These are phyloP conservation scores for Streptanthus diversifolius DNA, from an alignment of 345 rosid species.

Conservation along the genomic window DNA sequence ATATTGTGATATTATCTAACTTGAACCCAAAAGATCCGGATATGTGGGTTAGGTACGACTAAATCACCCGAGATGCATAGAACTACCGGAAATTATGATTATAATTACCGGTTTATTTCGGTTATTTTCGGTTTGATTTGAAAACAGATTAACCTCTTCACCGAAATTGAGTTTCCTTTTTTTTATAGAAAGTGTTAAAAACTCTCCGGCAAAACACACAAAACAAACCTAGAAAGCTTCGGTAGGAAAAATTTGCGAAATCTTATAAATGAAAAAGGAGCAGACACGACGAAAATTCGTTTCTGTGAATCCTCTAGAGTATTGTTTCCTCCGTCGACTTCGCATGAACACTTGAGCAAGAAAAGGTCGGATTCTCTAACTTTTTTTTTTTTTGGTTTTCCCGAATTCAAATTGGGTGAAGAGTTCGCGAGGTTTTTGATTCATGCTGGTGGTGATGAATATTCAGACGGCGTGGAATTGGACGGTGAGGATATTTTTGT, in stretches of 20 bases:
- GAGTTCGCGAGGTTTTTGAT: background rate
- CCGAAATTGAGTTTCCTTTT: background rate
- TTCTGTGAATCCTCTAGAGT: background rate
- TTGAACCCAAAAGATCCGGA: background rate
- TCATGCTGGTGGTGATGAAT: background rate
- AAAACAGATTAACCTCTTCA: background rate
- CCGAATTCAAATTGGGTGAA: no score
- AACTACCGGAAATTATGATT: background rate
- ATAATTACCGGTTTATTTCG: background rate
- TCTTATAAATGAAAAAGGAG: constrained; percentile 29
- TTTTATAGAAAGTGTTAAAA: constrained; percentile 17
- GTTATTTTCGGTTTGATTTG: background rate
- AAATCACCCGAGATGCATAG: background rate
- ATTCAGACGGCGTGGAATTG: constrained; percentile 22
- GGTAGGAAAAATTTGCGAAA: constrained; percentile 14
- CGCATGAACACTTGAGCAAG: constrained; percentile 28
- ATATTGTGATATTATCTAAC: background rate
- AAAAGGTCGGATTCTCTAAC: background rate
- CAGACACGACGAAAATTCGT: constrained; percentile 1
- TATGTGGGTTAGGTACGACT: background rate
- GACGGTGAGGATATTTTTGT: constrained; percentile 11
- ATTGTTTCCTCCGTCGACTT: constrained; percentile 20
- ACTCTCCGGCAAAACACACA: constrained; percentile 4
- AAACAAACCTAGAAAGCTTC: constrained; percentile 5
- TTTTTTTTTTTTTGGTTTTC: background rate